phyloP scores from a whole-genome alignment of 495 filamentous ascomycete genomes.

The Aspergillus avenaceus region DNA sequence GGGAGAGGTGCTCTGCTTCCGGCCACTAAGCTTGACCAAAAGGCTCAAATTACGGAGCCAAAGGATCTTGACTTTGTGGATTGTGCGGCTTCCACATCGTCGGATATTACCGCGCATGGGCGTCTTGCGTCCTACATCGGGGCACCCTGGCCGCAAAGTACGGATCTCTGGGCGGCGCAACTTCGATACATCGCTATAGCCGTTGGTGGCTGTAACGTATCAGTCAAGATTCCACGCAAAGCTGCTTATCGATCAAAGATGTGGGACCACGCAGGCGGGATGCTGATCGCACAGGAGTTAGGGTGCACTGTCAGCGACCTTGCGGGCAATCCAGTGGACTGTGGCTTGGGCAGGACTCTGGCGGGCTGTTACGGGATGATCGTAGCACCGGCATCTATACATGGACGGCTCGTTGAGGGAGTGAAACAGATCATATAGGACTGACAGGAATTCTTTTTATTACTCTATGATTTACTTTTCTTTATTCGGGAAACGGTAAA shows the following conservation, averaged over 20 bases:
- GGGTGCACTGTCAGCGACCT: slow-evolving; percentile 63
- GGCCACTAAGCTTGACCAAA: slow-evolving; percentile 30
- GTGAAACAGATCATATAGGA: slow-evolving; percentile 21
- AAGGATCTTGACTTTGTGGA: slow-evolving; percentile 47
- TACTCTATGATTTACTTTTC: background rate
- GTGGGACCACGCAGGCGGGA: slow-evolving; percentile 70
- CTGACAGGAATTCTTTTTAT: no score
- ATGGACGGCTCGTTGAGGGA: slow-evolving; percentile 33
- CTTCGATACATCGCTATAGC: slow-evolving; percentile 61
- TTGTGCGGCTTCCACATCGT: slow-evolving; percentile 33
- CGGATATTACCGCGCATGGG: slow-evolving; percentile 40
- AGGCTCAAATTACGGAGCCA: slow-evolving; percentile 25
- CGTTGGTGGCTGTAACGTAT: slow-evolving; percentile 54
- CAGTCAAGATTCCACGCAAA: slow-evolving; percentile 58
- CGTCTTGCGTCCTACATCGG: slow-evolving; percentile 44
- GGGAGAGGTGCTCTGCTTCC: slow-evolving; percentile 27
- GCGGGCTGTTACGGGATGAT: slow-evolving; percentile 41
- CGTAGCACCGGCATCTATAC: slow-evolving; percentile 37
- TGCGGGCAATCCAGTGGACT: slow-evolving; percentile 41
- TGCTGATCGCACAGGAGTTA: slow-evolving; percentile 62
- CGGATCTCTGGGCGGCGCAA: slow-evolving; percentile 60
- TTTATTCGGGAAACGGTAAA: no score
- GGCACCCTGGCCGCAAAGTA: slow-evolving; percentile 44
- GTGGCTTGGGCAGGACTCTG: slow-evolving; percentile 36
- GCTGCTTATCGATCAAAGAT: slow-evolving; percentile 53